Conservation (phyloP, 768 basidiomycete genomes). For the Termitomyces sp. region DNA sequence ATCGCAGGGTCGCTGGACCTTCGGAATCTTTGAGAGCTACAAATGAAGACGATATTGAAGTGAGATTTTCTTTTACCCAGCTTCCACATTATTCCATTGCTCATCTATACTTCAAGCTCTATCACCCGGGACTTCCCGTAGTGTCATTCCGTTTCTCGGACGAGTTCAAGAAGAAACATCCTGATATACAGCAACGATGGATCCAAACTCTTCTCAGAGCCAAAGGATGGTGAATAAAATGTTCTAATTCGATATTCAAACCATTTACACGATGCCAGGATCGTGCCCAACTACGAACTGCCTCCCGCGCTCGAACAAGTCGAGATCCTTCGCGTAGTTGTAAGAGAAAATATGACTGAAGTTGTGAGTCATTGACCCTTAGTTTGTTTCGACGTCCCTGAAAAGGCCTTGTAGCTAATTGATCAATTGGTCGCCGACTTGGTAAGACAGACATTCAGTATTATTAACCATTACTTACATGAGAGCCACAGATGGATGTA, state of each 20-base stretch:
- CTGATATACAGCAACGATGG: slow-evolving; percentile 55
- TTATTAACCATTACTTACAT: not conserved
- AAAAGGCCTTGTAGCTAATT: slow-evolving; percentile 47
- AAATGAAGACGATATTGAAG: slow-evolving; percentile 55
- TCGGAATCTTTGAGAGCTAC: not conserved
- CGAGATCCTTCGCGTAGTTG: slow-evolving; percentile 62
- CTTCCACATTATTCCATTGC: not conserved
- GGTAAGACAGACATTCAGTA: slow-evolving; percentile 31
- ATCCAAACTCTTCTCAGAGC: slow-evolving; percentile 44
- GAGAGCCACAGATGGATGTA: slow-evolving; percentile 44
- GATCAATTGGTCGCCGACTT: slow-evolving; percentile 66
- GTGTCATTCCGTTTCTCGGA: slow-evolving; percentile 63
- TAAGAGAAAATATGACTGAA: slow-evolving; percentile 55
- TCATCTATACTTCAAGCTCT: slow-evolving; percentile 27
- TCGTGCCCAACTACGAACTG: slow-evolving; percentile 45
- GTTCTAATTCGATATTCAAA: not conserved
- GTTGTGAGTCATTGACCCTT: slow-evolving; percentile 27
- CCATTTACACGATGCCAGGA: slow-evolving; percentile 20
- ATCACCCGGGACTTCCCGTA: slow-evolving; percentile 57
- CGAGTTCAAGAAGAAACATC: slow-evolving; percentile 46
- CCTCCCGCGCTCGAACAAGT: slow-evolving; percentile 47
- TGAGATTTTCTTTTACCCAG: slow-evolving; percentile 15
- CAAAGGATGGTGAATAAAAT: slow-evolving; percentile 43
- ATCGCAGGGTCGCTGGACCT: slow-evolving; percentile 19
- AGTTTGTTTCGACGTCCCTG: slow-evolving; percentile 41